Conservation (phyloP, 2,329 filamentous ascomycete genomes). For the Ustulina deusta region DNA sequence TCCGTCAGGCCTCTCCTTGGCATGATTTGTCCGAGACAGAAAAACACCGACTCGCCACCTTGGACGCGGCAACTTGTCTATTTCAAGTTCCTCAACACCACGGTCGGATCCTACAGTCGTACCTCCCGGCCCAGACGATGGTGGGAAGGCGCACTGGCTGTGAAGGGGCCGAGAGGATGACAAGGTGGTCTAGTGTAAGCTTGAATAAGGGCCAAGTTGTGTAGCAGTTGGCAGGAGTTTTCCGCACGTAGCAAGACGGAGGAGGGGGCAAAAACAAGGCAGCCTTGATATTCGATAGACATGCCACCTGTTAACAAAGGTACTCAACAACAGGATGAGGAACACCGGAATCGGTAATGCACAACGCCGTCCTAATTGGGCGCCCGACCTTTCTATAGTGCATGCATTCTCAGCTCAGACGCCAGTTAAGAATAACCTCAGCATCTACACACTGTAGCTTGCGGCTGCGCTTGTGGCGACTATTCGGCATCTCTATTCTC, state of each 20-base stretch:
- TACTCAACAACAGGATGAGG: not conserved
- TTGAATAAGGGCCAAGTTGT: not conserved
- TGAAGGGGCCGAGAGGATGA: not conserved
- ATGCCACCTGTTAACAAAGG: not conserved
- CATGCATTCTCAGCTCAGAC: constrained; percentile 7
- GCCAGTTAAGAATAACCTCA: constrained; percentile 10
- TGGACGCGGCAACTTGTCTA: constrained; percentile 4
- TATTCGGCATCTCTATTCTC: constrained; percentile 11
- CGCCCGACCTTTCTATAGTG: not conserved
- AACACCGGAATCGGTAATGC: not conserved
- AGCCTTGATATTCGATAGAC: not conserved
- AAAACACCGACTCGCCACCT: constrained; percentile 7
- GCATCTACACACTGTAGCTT: not conserved
- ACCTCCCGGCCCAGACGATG: not conserved
- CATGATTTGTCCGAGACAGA: constrained; percentile 6
- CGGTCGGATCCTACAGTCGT: constrained; percentile 10
- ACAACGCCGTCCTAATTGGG: not conserved
- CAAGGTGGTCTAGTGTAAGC: not conserved
- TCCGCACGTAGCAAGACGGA: not conserved
- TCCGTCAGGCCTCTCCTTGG: not conserved
- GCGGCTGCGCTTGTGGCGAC: constrained; percentile 2
- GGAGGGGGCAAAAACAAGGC: not conserved
- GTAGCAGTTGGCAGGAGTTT: not conserved
- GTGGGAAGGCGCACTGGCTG: constrained; percentile 20
- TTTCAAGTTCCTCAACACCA: not conserved